These are phyloP conservation scores for Talaromyces adpressus DNA, from an alignment of 495 filamentous ascomycete genomes.

Conservation along the genomic window DNA sequence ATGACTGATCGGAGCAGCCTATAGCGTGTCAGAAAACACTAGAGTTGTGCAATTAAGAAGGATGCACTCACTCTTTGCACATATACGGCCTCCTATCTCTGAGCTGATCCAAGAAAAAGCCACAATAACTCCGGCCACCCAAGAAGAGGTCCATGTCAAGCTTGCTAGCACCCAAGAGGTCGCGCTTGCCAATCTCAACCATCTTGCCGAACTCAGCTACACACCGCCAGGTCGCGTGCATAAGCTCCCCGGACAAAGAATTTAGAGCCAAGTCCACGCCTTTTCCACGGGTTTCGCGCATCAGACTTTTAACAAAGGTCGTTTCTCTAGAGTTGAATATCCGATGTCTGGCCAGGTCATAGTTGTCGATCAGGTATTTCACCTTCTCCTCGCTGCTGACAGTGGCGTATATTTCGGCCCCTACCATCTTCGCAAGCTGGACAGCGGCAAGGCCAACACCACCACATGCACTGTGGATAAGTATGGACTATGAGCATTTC, in stretches of 20 bases:
- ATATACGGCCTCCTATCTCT: too few relatives aligned
- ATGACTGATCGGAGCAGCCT: constrained; percentile 28
- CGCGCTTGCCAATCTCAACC: constrained; percentile 15
- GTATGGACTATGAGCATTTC: too few relatives aligned
- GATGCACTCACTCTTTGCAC: too few relatives aligned
- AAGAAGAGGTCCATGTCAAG: constrained; percentile 10
- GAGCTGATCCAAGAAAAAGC: not conserved
- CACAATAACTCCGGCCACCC: not conserved
- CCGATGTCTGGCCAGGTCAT: constrained; percentile 30
- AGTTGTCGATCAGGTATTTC: constrained; percentile 26
- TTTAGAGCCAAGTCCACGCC: constrained; percentile 52
- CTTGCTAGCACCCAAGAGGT: not conserved
- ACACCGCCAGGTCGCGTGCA: constrained; percentile 13
- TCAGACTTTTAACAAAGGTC: constrained; percentile 22
- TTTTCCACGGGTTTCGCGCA: constrained; percentile 13
- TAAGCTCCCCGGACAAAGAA: constrained; percentile 25
- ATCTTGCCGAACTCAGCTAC: constrained; percentile 18
- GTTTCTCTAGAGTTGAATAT: constrained; percentile 39
- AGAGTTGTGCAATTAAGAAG: too few relatives aligned
- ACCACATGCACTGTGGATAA: too few relatives aligned
- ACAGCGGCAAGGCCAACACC: too few relatives aligned
- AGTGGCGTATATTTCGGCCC: constrained; percentile 34
- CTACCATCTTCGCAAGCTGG: too few relatives aligned
- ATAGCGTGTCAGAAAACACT: constrained; percentile 8
- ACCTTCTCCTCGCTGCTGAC: constrained; percentile 44